These are phyloP conservation scores for Nidularia sp. DNA, from an alignment of 768 basidiomycete genomes.

Conservation along the genomic window DNA sequence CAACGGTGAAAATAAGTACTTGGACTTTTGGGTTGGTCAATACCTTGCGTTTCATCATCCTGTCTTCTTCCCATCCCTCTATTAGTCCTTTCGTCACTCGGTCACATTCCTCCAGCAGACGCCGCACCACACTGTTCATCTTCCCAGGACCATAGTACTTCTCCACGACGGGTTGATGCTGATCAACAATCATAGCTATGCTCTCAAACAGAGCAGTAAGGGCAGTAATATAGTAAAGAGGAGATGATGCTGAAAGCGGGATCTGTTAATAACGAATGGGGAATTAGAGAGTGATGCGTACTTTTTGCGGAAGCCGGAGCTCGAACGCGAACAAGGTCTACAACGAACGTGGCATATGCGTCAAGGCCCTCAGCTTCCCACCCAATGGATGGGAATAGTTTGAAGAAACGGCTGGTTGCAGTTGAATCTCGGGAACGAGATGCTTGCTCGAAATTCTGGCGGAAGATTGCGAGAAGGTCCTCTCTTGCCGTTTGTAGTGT, in stretches of 20 bases:
- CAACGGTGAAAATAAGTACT: no score
- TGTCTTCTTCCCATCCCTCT: slow-evolving; percentile 89
- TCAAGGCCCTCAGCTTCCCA: slow-evolving; percentile 91
- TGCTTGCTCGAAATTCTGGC: slow-evolving; percentile 76
- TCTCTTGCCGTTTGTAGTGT: slow-evolving; percentile 75
- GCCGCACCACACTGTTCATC: slow-evolving; percentile 76
- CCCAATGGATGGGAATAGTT: slow-evolving; percentile 92
- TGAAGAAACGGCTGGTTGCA: slow-evolving; percentile 91
- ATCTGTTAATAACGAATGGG: slow-evolving; percentile 4
- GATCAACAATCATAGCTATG: slow-evolving; percentile 93
- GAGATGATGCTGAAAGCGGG: slow-evolving; percentile 56
- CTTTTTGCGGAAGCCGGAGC: slow-evolving; percentile 81
- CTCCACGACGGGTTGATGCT: slow-evolving; percentile 96
- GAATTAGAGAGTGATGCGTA: slow-evolving; percentile 19
- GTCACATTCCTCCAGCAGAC: slow-evolving; percentile 84
- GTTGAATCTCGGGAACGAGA: slow-evolving; percentile 79
- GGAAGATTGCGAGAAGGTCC: slow-evolving; percentile 73
- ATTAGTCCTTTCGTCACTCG: slow-evolving; percentile 71
- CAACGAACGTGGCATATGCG: slow-evolving; percentile 90
- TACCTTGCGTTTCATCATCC: slow-evolving; percentile 78
- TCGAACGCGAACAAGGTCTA: slow-evolving; percentile 80
- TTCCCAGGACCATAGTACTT: slow-evolving; percentile 93
- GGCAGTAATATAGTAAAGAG: slow-evolving; percentile 85
- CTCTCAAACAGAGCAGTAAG: slow-evolving; percentile 92
- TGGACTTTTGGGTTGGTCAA: no score